Evolutionary conservation across 176 grass and related monocot species (phyloP), one percentile per base, ranked within the genome.

Genomic region (Metroxylon sagu): DNA sequence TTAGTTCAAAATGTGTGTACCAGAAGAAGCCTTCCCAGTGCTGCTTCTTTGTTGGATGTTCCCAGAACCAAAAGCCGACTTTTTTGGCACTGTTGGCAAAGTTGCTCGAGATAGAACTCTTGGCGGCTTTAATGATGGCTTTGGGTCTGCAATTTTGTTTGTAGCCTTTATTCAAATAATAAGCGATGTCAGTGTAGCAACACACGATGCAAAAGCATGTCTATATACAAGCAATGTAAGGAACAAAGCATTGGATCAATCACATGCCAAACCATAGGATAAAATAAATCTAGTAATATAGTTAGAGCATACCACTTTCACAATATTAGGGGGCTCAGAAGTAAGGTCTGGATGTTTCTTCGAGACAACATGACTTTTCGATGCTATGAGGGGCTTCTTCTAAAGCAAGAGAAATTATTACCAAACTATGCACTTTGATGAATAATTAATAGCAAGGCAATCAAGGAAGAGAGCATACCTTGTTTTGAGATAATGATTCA

Each of bases 31-130:
- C 8, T 35, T 35, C 31, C 31, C 31, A 57, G 14, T 39, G 28
- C 72, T 85, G 27, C 71, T 92, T 80, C 79, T 77, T 88, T 75
- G 92, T 14, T 76, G 70, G 39, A 53, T 50, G 61, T 72, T 56
- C 26, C 58, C 72, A 57, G 76, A 60, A 54, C 48, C 58, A 4
- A 19, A 29, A 23, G 62, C 1, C 61, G 56, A 70, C 53, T 79
- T 92, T 51, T 30, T 71, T 49, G 82, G 68, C 21, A 68, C 71
- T 71, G 31, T 74, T 57, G 80, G 69, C 56, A 73, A 66, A 65
- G 73, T 86, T 65, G 78, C 66, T 81, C 79, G 35, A 43, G 35
- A 43, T 43, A 89, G 58, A 77, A 62, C 78, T 28, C 79, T 92
- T 1, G 79, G 79, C 68, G 84, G 80, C 66, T 66, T 83, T 74